These are phyloP conservation scores for Fusarium foetens DNA, from an alignment of 2,329 filamentous ascomycete genomes.

Conservation along the genomic window DNA sequence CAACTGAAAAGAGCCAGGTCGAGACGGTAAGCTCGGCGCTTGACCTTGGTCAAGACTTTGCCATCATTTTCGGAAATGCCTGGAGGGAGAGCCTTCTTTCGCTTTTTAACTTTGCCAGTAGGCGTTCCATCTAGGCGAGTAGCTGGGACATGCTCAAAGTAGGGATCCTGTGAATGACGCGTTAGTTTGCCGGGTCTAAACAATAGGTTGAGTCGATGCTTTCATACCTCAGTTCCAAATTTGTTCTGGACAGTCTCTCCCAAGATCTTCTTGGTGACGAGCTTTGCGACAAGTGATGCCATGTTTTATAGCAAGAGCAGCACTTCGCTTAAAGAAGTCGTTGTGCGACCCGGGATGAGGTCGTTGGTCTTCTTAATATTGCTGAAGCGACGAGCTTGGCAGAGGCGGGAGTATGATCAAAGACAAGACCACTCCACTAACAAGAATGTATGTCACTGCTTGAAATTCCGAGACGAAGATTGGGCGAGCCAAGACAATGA, in stretches of 20 bases:
- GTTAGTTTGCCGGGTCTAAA: neutral
- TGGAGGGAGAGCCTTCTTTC: constrained; percentile 83
- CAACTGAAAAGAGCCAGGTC: constrained; percentile 87
- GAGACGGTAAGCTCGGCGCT: constrained; percentile 83
- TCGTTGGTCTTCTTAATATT: constrained; percentile 1
- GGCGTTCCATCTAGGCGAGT: constrained; percentile 73
- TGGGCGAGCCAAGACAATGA: constrained; percentile 17
- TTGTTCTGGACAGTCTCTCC: constrained; percentile 67
- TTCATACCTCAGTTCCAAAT: constrained; percentile 64
- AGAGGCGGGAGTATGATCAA: neutral
- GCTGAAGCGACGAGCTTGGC: neutral
- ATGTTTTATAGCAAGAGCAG: constrained; percentile 49
- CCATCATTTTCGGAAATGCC: constrained; percentile 87
- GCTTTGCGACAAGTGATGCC: constrained; percentile 64
- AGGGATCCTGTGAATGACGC: constrained; percentile 75
- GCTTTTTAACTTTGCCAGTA: constrained; percentile 79
- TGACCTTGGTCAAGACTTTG: constrained; percentile 84
- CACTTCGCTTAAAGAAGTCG: neutral
- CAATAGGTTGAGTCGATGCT: neutral
- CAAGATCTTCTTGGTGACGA: constrained; percentile 66
- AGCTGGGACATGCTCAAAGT: constrained; percentile 84
- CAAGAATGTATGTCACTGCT: constrained; percentile 24
- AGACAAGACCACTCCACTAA: neutral
- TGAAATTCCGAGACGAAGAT: constrained; percentile 22
- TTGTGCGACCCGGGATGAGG: neutral